Evolutionary conservation across 2,329 filamentous ascomycete species (phyloP).

Genomic region (Neopestalotiopsis clavispora): DNA sequence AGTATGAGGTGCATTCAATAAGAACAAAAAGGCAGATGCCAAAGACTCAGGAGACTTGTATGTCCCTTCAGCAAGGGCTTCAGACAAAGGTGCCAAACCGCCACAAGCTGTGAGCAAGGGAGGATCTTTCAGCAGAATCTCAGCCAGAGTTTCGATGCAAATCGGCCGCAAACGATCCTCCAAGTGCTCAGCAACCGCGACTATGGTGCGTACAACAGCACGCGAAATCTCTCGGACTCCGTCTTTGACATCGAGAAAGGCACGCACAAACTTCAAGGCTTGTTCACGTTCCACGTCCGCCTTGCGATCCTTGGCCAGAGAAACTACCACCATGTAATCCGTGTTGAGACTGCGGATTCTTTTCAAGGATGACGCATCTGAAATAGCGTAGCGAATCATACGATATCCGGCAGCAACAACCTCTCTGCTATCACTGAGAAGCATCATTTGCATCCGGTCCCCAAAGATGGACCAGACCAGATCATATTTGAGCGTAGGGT

Average conservation of each 20-base stretch:
- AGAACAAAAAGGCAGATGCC: conserved; percentile 83
- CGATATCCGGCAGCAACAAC: conserved; percentile 94
- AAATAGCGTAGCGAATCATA: conserved; percentile 92
- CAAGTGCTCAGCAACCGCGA: conserved; percentile 84
- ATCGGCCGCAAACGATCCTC: conserved; percentile 89
- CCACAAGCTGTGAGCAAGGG: conserved; percentile 80
- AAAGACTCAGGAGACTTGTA: conserved; percentile 94
- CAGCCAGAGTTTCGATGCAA: conserved; percentile 89
- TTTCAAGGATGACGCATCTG: conserved; percentile 85
- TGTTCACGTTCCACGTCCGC: conserved; percentile 97
- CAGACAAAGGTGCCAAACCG: conserved; percentile 85
- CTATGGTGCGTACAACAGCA: conserved; percentile 85
- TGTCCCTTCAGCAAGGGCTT: conserved; percentile 85
- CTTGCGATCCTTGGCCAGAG: conserved; percentile 93
- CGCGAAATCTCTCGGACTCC: conserved; percentile 87
- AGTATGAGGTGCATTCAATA: conserved; percentile 82
- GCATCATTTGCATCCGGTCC: conserved; percentile 90
- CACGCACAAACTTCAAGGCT: conserved; percentile 92
- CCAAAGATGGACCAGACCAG: conserved; percentile 96
- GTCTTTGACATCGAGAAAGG: conserved; percentile 94
- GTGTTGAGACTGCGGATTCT: conserved; percentile 89
- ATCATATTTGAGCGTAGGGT: conserved; percentile 95
- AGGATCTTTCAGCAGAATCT: conserved; percentile 88
- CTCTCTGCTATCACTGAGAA: conserved; percentile 93
- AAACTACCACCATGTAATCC: conserved; percentile 89